phyloP scores from a whole-genome alignment of 2,329 filamentous ascomycete genomes.

The Phialophora tarda region DNA sequence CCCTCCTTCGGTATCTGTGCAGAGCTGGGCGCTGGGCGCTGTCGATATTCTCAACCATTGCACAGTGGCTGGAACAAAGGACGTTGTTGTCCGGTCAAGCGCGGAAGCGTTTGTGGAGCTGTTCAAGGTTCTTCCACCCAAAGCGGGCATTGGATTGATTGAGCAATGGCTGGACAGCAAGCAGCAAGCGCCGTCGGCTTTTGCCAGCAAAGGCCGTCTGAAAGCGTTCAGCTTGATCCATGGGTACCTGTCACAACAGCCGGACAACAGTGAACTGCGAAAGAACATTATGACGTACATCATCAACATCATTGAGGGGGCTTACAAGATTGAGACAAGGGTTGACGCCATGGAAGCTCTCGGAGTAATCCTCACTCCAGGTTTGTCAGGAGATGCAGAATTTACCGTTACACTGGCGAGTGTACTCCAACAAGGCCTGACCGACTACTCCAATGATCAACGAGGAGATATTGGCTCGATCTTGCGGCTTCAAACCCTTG shows the following conservation, averaged over 20 bases:
- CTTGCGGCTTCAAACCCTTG: conserved; percentile 78
- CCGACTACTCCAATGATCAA: conserved; percentile 90
- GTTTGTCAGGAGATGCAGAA: background rate
- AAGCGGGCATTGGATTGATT: conserved; percentile 46
- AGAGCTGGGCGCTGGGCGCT: conserved; percentile 41
- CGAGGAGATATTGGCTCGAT: conserved; percentile 89
- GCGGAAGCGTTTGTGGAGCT: conserved; percentile 49
- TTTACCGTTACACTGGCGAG: conserved; percentile 25
- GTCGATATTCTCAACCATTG: conserved; percentile 48
- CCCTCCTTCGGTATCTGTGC: background rate
- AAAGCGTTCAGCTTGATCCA: conserved; percentile 51
- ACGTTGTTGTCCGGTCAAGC: conserved; percentile 49
- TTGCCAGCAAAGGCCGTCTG: conserved; percentile 52
- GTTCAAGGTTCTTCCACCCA: conserved; percentile 46
- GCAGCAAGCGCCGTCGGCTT: conserved; percentile 45
- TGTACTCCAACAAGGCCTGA: conserved; percentile 57
- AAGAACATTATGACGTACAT: conserved; percentile 26
- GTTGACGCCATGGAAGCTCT: conserved; percentile 37
- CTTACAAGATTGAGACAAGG: conserved; percentile 37
- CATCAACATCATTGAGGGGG: conserved; percentile 29
- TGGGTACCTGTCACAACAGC: conserved; percentile 38
- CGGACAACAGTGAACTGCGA: background rate
- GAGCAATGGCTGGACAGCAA: conserved; percentile 50
- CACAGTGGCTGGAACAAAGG: conserved; percentile 47
- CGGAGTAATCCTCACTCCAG: conserved; percentile 21